A percentile compares a stretch with the other conserved stretches of the same genome.
phyloP scores from a whole-genome alignment of 2,329 filamentous ascomycete species.

The Penicillium sp. region DNA sequence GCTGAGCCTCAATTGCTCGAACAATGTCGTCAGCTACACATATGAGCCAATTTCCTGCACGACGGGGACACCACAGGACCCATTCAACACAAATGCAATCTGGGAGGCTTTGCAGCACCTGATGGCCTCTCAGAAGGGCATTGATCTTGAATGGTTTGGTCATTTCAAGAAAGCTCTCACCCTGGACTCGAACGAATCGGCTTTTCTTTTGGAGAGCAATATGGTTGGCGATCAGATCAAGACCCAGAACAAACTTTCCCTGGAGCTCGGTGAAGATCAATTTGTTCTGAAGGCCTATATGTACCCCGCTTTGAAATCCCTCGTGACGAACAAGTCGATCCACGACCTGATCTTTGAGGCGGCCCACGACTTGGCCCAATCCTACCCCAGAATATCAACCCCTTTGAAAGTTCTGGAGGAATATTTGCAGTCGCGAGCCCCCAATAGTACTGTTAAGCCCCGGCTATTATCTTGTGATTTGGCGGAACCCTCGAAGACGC shows the following conservation, averaged over 20 bases:
- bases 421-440: background rate
- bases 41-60: background rate
- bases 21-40: background rate
- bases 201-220: background rate
- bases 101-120: background rate
- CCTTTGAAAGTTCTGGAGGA: background rate
- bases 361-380: background rate
- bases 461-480: background rate
- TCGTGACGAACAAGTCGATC: background rate
- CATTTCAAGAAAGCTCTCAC: background rate
- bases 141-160: background rate
- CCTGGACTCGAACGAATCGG: background rate
- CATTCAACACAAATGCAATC: background rate
- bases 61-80: background rate
- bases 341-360: background rate
- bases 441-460: background rate
- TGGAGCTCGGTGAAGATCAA: background rate
- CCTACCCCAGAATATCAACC: background rate
- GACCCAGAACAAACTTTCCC: background rate
- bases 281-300: background rate
- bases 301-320: background rate
- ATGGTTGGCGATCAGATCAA: background rate
- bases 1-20: background rate
- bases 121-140: background rate
- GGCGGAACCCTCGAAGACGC: background rate